Conservation (phyloP, 2,329 filamentous ascomycete species). For the Tolypocladium pustulatum region DNA sequence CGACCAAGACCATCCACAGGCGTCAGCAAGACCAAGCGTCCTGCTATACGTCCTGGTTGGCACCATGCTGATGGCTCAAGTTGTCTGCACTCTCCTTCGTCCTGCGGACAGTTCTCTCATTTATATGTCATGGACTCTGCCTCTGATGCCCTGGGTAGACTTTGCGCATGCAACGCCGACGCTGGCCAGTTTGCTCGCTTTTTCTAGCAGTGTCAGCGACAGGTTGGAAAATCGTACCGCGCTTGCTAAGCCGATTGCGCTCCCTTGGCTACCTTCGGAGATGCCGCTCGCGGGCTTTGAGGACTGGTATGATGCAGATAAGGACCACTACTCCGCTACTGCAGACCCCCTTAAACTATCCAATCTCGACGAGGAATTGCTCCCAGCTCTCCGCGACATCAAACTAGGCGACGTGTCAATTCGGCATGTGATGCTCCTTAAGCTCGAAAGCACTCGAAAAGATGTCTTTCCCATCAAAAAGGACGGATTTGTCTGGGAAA, state of each 20-base stretch:
- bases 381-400: conserved; percentile 12
- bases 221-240: conserved; percentile 10
- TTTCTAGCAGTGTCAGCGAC: background rate
- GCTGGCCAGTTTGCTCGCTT: conserved; percentile 12
- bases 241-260: conserved; percentile 9
- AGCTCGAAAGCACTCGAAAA: conserved; percentile 31
- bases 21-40: background rate
- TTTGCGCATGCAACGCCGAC: conserved; percentile 15
- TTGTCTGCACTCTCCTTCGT: conserved; percentile 10
- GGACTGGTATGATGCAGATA: conserved; percentile 16
- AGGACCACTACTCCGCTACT: conserved; percentile 21
- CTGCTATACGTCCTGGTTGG: background rate
- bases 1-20: background rate
- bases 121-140: conserved; percentile 23
- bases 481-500: conserved; percentile 24
- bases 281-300: conserved; percentile 8
- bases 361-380: conserved; percentile 23
- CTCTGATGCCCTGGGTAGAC: conserved; percentile 20
- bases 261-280: conserved; percentile 17
- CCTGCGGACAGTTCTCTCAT: conserved; percentile 17
- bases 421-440: conserved; percentile 28
- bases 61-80: conserved; percentile 11
- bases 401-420: conserved; percentile 20
- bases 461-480: conserved; percentile 33
- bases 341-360: conserved; percentile 27